Evolutionary conservation across 192 early-diverging fungal genomes (phyloP).

Genomic region (Chytriomyces sp.): DNA sequence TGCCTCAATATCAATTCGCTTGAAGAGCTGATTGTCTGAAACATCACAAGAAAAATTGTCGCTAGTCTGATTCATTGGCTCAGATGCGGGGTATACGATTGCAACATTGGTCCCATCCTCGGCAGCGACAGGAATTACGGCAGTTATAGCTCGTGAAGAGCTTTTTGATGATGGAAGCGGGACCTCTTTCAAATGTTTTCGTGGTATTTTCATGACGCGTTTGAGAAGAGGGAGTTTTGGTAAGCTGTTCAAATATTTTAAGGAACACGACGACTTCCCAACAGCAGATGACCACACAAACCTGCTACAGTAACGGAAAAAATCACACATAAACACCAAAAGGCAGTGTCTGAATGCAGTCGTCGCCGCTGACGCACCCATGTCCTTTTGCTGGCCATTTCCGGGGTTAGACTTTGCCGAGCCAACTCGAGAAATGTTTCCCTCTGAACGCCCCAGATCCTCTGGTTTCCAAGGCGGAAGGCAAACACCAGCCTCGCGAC

Average conservation of each 20-base stretch:
- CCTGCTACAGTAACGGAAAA: conserved; percentile 6
- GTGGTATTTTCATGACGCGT: conserved; percentile 7
- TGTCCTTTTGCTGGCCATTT: background rate
- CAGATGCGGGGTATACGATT: no score
- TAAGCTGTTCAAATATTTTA: no score
- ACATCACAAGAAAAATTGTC: no score
- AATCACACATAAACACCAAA: conserved; percentile 10
- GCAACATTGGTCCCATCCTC: background rate
- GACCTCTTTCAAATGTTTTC: conserved; percentile 22
- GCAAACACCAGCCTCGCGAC: background rate
- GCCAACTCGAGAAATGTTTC: conserved; percentile 13
- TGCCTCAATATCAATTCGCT: no score
- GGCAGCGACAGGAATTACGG: background rate
- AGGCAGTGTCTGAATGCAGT: conserved; percentile 26
- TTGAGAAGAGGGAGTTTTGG: no score
- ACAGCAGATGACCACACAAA: no score
- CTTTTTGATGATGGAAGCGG: background rate
- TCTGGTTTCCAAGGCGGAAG: conserved; percentile 20
- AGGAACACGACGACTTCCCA: no score
- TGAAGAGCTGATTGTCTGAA: no score
- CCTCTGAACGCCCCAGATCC: conserved; percentile 18
- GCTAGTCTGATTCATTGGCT: no score
- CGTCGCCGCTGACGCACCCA: background rate
- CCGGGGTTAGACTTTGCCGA: background rate
- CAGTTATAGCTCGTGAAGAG: background rate